phyloP scores from a whole-genome alignment of 352 stramenopile genomes.

The Phytopythium cucurbitacearum region DNA sequence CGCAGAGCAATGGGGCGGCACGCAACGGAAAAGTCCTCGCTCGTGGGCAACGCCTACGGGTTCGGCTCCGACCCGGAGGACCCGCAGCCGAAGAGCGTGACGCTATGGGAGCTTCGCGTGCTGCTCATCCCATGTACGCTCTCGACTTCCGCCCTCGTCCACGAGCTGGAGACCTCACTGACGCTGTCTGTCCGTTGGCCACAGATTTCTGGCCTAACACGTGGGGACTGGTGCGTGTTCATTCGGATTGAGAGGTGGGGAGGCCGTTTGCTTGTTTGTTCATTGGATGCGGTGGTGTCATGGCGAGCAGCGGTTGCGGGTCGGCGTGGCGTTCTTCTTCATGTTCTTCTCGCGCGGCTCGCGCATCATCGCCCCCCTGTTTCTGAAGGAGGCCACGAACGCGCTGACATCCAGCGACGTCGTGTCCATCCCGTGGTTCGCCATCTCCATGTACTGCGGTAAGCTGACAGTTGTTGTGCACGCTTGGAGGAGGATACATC shows the following conservation, averaged over 20 bases:
- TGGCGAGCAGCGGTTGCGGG: slow-evolving; percentile 41
- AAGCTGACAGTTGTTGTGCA: slow-evolving; percentile 7
- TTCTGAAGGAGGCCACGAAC: slow-evolving; percentile 66
- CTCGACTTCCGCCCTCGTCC: too few relatives aligned
- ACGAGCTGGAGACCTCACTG: too few relatives aligned
- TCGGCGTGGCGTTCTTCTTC: slow-evolving; percentile 55
- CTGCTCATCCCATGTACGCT: slow-evolving; percentile 66
- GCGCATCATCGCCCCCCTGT: slow-evolving; percentile 65
- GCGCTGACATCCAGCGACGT: slow-evolving; percentile 34
- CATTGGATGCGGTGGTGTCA: not conserved
- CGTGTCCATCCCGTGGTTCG: slow-evolving; percentile 30
- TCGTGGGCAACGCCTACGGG: slow-evolving; percentile 22
- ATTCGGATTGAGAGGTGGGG: not conserved
- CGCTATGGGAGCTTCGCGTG: slow-evolving; percentile 58
- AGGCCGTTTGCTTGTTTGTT: not conserved
- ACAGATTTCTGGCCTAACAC: slow-evolving; percentile 74
- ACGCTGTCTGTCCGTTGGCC: not conserved
- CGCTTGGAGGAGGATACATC: not conserved
- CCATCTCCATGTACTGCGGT: slow-evolving; percentile 65
- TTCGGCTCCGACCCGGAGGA: slow-evolving; percentile 17
- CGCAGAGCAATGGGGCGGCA: slow-evolving; percentile 1
- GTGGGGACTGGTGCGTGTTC: slow-evolving; percentile 43
- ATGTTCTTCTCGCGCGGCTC: slow-evolving; percentile 67
- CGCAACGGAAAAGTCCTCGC: slow-evolving; percentile 28
- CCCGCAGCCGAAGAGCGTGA: slow-evolving; percentile 22